Conservation (phyloP, 2,329 filamentous ascomycete species). For the Calonectria henricotiae region DNA sequence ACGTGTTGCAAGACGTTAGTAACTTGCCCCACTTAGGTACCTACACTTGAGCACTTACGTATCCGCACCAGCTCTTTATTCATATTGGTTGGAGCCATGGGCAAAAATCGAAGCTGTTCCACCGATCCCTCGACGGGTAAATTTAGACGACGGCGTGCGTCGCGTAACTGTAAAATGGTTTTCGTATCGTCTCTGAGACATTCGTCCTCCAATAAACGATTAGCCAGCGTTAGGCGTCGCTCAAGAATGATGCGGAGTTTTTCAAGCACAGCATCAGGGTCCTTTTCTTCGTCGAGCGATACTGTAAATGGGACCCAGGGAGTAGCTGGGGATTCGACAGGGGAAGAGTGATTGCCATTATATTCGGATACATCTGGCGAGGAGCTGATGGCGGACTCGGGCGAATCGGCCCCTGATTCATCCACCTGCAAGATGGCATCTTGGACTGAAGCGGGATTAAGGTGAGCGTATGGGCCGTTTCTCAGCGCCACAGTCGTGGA, state of each 20-base stretch:
- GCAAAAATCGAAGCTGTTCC: conserved; percentile 61
- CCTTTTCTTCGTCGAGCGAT: conserved; percentile 50
- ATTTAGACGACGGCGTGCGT: conserved; percentile 42
- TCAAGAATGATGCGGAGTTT: conserved; percentile 54
- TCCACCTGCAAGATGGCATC: conserved; percentile 58
- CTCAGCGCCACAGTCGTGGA: conserved; percentile 44
- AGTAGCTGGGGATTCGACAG: conserved; percentile 31
- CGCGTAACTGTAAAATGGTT: conserved; percentile 23
- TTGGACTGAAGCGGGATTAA: conserved; percentile 57
- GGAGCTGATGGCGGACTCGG: conserved; percentile 28
- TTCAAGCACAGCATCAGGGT: conserved; percentile 52
- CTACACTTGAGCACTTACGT: conserved; percentile 56
- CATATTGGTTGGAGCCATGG: conserved; percentile 61
- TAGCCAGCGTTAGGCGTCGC: conserved; percentile 53
- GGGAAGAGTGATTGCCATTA: conserved; percentile 15
- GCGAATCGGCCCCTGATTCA: conserved; percentile 31
- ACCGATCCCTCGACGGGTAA: conserved; percentile 51
- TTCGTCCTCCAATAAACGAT: conserved; percentile 54
- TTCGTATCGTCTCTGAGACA: conserved; percentile 38
- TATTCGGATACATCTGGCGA: conserved; percentile 18
- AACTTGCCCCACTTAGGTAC: background rate
- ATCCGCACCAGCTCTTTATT: conserved; percentile 67
- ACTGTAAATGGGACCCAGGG: conserved; percentile 51
- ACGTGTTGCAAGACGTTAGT: background rate
- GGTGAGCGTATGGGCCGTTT: conserved; percentile 57